Percentiles rank a stretch among this genome's conserved stretches.
Evolutionary conservation across 2,329 filamentous ascomycete genomes (phyloP).

Genomic region (Plenodomus lindquistii): DNA sequence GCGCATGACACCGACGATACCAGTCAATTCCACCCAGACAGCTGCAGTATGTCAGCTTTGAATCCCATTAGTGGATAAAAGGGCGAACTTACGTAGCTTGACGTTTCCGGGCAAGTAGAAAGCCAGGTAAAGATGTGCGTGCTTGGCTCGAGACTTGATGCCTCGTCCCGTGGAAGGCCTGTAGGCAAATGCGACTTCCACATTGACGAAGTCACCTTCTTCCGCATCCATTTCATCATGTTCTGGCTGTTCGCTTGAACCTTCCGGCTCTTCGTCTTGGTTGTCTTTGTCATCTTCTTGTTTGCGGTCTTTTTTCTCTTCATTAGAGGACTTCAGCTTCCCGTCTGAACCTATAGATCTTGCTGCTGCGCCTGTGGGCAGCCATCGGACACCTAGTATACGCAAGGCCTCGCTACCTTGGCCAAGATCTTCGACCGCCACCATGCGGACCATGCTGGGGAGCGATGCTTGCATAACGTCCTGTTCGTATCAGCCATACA

Average conservation of each 20-base stretch:
- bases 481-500: slow-evolving; percentile 23
- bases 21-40: slow-evolving; percentile 75
- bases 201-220: slow-evolving; percentile 76
- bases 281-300: slow-evolving; percentile 48
- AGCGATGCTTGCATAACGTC: slow-evolving; percentile 80
- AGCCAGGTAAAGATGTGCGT: slow-evolving; percentile 72
- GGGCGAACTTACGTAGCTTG: slow-evolving; percentile 51
- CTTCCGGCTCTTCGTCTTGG: slow-evolving; percentile 19
- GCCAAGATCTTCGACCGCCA: slow-evolving; percentile 74
- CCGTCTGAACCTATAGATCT: slow-evolving; percentile 64
- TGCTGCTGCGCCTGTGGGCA: slow-evolving; percentile 71
- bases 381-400: slow-evolving; percentile 72
- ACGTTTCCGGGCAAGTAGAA: slow-evolving; percentile 68
- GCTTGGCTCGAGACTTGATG: slow-evolving; percentile 66
- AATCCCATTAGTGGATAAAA: neutral
- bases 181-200: slow-evolving; percentile 77
- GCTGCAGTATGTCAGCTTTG: slow-evolving; percentile 45
- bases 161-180: slow-evolving; percentile 65
- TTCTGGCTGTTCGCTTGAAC: slow-evolving; percentile 37
- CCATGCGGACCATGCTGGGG: slow-evolving; percentile 71
- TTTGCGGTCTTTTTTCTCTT: slow-evolving; percentile 56
- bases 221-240: slow-evolving; percentile 67
- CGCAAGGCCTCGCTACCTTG: slow-evolving; percentile 73
- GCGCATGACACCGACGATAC: slow-evolving; percentile 71
- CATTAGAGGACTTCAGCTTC: slow-evolving; percentile 54